phyloP scores from a whole-genome alignment of 306 rosid genomes.

The Vicia faba region DNA sequence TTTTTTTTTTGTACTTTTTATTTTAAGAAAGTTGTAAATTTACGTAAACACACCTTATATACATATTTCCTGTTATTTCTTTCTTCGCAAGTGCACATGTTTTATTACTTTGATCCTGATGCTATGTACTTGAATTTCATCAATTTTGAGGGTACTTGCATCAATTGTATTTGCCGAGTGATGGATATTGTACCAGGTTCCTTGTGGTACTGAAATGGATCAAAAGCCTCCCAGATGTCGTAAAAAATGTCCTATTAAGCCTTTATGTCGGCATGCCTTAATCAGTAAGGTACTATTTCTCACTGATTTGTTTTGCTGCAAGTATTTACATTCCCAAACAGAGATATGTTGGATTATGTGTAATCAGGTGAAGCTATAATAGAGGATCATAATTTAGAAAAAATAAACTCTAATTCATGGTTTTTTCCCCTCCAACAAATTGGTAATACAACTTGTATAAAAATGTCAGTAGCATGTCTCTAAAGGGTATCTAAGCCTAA shows the following conservation, averaged over 20 bases:
- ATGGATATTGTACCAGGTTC: constrained; percentile 63
- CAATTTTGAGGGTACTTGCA: constrained; percentile 16
- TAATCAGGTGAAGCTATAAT: constrained; percentile 29
- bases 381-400: not conserved
- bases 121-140: constrained; percentile 24
- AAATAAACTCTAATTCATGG: not conserved
- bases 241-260: constrained; percentile 64
- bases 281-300: constrained; percentile 61
- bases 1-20: constrained; percentile 21
- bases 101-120: constrained; percentile 29
- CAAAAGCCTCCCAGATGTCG: constrained; percentile 93
- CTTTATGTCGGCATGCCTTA: constrained; percentile 78
- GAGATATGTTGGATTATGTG: constrained; percentile 20
- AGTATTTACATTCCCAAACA: constrained; percentile 20
- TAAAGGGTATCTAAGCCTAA: constrained; percentile 3
- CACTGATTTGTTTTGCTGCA: constrained; percentile 29
- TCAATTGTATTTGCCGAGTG: constrained; percentile 32
- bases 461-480: not conserved
- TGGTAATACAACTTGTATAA: not conserved
- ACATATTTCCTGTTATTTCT: constrained; percentile 19
- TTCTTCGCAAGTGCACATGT: not conserved
- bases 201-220: constrained; percentile 94
- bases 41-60: constrained; percentile 1
- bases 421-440: not conserved
- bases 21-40: constrained; percentile 22